Evolutionary conservation across 352 stramenopile genomes (phyloP).

Genomic region (Hyaloperonospora brassicae): DNA sequence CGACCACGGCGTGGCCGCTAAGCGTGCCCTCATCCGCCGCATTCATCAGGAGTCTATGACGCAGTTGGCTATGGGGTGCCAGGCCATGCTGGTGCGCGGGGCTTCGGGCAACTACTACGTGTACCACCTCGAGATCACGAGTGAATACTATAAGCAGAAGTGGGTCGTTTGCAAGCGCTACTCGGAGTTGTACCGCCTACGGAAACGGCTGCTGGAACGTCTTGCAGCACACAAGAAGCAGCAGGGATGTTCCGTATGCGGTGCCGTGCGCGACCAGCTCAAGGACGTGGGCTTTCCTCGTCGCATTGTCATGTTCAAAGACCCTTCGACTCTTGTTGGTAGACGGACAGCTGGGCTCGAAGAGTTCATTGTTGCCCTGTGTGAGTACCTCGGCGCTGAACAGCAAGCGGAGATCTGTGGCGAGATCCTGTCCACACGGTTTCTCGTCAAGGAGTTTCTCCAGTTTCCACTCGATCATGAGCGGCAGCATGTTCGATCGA

Average conservation of each 20-base stretch:
- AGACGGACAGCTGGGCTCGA: slow-evolving; percentile 61
- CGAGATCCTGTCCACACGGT: slow-evolving; percentile 60
- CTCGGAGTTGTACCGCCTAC: slow-evolving; percentile 78
- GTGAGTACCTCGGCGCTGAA: slow-evolving; percentile 51
- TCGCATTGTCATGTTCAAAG: slow-evolving; percentile 70
- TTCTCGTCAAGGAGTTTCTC: slow-evolving; percentile 75
- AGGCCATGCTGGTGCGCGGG: slow-evolving; percentile 69
- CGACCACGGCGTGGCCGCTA: slow-evolving; percentile 46
- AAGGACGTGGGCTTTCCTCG: slow-evolving; percentile 66
- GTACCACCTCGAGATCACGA: slow-evolving; percentile 82
- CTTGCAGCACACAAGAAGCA: slow-evolving; percentile 55
- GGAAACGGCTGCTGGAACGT: slow-evolving; percentile 58
- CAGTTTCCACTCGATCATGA: slow-evolving; percentile 80
- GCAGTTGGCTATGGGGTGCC: slow-evolving; percentile 56
- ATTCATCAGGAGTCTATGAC: slow-evolving; percentile 79
- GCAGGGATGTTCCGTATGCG: slow-evolving; percentile 44
- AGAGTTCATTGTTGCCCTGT: slow-evolving; percentile 71
- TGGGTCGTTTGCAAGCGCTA: slow-evolving; percentile 86
- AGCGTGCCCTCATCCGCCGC: slow-evolving; percentile 57
- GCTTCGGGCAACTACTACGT: slow-evolving; percentile 75
- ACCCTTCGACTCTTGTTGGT: slow-evolving; percentile 46
- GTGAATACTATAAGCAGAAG: slow-evolving; percentile 85
- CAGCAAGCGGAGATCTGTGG: slow-evolving; percentile 48
- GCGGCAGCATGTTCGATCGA: slow-evolving; percentile 68
- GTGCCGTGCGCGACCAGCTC: slow-evolving; percentile 43